phyloP scores from a whole-genome alignment of 441 rosid species.

The Croton laevigatus region DNA sequence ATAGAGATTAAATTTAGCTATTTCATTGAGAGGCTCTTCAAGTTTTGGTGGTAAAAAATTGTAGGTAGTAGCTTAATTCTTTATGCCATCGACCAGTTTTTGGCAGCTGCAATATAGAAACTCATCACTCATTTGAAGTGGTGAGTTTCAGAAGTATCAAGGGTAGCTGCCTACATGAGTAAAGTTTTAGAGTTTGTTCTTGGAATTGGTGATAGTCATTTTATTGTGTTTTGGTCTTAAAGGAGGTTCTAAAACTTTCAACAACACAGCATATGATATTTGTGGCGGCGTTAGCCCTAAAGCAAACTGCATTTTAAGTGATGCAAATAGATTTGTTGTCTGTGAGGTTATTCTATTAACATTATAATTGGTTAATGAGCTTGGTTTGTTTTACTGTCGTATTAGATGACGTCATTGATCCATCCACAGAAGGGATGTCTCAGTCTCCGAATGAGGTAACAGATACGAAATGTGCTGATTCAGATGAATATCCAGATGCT shows the following conservation, averaged over 20 bases:
- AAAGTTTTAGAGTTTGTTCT: background rate
- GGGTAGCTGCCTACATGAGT: background rate
- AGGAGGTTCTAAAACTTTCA: too few species aligned
- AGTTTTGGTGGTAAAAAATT: background rate
- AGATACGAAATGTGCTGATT: slow-evolving; percentile 18
- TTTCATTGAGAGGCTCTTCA: background rate
- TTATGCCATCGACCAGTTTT: background rate
- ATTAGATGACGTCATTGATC: slow-evolving; percentile 55
- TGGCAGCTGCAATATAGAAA: background rate
- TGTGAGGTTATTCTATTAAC: background rate
- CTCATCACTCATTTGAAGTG: background rate
- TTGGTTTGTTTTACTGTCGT: slow-evolving; percentile 13
- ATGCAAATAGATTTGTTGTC: background rate
- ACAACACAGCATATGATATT: too few species aligned
- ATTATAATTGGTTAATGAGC: slow-evolving; percentile 5
- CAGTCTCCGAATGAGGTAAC: slow-evolving; percentile 27
- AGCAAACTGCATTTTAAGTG: background rate
- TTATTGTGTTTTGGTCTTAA: background rate
- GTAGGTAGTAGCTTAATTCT: background rate
- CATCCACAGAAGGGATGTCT: slow-evolving; percentile 35
- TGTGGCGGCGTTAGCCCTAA: background rate
- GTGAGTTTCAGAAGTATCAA: background rate
- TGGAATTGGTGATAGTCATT: background rate
- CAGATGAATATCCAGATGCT: slow-evolving; percentile 36
- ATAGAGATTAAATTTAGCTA: background rate